Conservation (phyloP, 1,284 basidiomycete genomes). For the Ustanciosporium gigantosporum region DNA sequence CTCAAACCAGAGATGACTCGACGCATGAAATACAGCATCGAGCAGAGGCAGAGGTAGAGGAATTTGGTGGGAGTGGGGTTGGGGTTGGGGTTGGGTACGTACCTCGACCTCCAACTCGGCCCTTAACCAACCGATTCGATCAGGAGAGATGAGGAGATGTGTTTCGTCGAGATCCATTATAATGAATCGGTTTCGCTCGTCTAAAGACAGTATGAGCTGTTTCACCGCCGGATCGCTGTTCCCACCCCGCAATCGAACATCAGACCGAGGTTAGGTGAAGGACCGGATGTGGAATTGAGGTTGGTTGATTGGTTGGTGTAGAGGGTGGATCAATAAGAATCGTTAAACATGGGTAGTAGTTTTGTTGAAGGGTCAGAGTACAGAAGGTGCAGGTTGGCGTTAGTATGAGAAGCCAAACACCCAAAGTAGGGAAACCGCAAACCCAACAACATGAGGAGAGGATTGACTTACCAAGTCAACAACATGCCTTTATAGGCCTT, state of each 20-base stretch:
- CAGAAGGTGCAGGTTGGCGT: too few species aligned
- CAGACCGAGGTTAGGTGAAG: neutral
- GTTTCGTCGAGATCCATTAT: constrained; percentile 84
- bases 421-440: too few species aligned
- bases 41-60: neutral
- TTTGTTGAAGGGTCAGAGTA: too few species aligned
- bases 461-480: constrained; percentile 74
- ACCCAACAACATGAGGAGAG: too few species aligned
- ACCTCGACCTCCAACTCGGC: constrained; percentile 78
- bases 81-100: constrained; percentile 58
- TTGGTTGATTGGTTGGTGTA: too few species aligned
- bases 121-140: constrained; percentile 74
- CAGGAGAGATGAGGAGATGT: constrained; percentile 79
- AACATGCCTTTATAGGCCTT: constrained; percentile 74
- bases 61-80: too few species aligned
- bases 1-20: too few species aligned
- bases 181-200: constrained; percentile 72
- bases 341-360: too few species aligned
- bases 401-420: too few species aligned
- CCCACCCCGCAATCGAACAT: neutral
- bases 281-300: too few species aligned
- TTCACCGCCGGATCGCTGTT: constrained; percentile 83
- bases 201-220: constrained; percentile 80
- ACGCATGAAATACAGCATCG: too few species aligned
- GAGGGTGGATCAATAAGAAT: too few species aligned